Percentiles rank a stretch among this genome's conserved stretches.
These are phyloP conservation scores for Suhomyces choctaworum DNA, from an alignment of 1,139 yeast species.

Conservation along the genomic window DNA sequence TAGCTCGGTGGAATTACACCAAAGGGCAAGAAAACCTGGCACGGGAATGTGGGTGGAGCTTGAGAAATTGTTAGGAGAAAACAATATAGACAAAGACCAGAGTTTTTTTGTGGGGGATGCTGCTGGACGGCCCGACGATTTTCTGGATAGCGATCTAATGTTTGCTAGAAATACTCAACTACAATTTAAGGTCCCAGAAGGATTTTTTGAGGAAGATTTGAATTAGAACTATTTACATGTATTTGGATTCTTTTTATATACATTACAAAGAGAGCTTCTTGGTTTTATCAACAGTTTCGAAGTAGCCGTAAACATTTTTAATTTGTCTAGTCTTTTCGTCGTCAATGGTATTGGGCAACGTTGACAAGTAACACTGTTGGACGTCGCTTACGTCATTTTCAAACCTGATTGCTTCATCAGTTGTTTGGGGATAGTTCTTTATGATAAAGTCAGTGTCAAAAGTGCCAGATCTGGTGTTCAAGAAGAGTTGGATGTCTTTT, in stretches of 20 bases:
- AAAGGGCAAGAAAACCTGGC: slow-evolving; percentile 67
- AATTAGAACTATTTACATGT: neutral
- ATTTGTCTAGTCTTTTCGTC: slow-evolving; percentile 33
- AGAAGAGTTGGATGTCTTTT: slow-evolving; percentile 41
- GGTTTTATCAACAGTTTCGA: slow-evolving; percentile 56
- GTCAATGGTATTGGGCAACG: slow-evolving; percentile 22
- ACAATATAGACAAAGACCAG: slow-evolving; percentile 35
- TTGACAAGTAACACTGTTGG: slow-evolving; percentile 36
- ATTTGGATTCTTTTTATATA: no score
- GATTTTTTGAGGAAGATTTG: slow-evolving; percentile 29
- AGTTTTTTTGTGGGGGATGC: slow-evolving; percentile 94
- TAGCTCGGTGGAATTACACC: slow-evolving; percentile 37
- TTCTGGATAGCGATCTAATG: slow-evolving; percentile 70
- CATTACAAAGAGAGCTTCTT: no score
- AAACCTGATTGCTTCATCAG: slow-evolving; percentile 63
- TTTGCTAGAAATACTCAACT: slow-evolving; percentile 65
- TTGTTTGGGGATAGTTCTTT: slow-evolving; percentile 55
- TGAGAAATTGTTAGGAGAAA: slow-evolving; percentile 33
- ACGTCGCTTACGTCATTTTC: slow-evolving; percentile 56
- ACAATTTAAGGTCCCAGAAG: slow-evolving; percentile 69
- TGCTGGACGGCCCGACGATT: slow-evolving; percentile 78
- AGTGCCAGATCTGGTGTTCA: slow-evolving; percentile 44
- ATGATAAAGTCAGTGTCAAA: slow-evolving; percentile 48
- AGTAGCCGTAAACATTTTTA: slow-evolving; percentile 54
- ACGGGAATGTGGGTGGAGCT: slow-evolving; percentile 69